Percentiles rank a stretch among this genome's conserved stretches.
These are phyloP conservation scores for Macrotyloma uniflorum DNA, from an alignment of 306 rosid genomes.

Conservation along the genomic window DNA sequence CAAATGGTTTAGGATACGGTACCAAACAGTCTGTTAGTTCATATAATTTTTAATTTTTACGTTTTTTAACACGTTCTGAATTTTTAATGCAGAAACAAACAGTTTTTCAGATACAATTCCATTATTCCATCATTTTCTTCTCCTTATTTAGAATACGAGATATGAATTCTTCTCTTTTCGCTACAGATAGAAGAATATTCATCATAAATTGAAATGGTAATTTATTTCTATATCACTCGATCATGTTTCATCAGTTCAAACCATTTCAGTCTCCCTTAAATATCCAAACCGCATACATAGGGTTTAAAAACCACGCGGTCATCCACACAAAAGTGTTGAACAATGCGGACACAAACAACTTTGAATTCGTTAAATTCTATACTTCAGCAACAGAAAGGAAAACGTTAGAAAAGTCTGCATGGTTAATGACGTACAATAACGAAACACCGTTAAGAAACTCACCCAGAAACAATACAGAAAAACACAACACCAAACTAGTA, in stretches of 20 bases:
- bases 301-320: not conserved
- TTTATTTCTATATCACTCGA: not conserved
- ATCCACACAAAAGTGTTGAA: not conserved
- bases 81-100: too few relatives aligned
- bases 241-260: not conserved
- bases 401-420: constrained; percentile 41
- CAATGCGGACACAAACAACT: constrained; percentile 23
- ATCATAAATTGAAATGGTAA: not conserved
- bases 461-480: constrained; percentile 43
- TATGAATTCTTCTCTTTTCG: too few relatives aligned
- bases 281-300: not conserved
- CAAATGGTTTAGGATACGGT: too few relatives aligned
- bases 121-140: too few relatives aligned
- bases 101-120: too few relatives aligned
- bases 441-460: constrained; percentile 40
- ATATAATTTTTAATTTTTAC: too few relatives aligned
- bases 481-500: constrained; percentile 48
- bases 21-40: too few relatives aligned
- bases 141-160: too few relatives aligned
- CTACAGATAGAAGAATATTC: too few relatives aligned
- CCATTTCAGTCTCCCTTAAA: not conserved
- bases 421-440: constrained; percentile 45
- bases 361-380: constrained; percentile 38
- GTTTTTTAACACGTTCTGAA: too few relatives aligned
- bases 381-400: constrained; percentile 29